Percentiles rank a stretch among this genome's conserved stretches.
These are phyloP conservation scores for Leishmania braziliensis DNA, from an alignment of 208 protist genomes.

Conservation along the genomic window DNA sequence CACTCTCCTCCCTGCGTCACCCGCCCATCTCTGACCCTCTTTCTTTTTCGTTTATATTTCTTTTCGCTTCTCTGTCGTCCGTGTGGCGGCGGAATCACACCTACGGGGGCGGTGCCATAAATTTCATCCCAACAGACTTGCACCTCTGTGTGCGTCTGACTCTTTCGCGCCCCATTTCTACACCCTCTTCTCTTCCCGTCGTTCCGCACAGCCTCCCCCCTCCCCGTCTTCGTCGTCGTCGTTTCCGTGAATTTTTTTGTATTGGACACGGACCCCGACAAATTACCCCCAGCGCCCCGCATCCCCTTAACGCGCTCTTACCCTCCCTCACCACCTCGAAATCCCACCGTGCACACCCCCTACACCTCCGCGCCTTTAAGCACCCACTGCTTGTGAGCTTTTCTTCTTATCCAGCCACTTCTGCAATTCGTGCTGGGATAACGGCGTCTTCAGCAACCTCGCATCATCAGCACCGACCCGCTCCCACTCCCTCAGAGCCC, in stretches of 20 bases:
- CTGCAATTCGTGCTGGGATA: neutral
- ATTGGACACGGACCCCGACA: neutral
- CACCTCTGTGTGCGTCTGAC: neutral
- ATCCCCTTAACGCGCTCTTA: neutral
- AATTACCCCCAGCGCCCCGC: neutral
- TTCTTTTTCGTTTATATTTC: neutral
- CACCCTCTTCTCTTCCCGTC: neutral
- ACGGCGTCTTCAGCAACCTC: neutral
- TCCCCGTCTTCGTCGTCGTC: neutral
- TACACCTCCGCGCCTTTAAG: neutral
- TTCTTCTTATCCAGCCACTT: neutral
- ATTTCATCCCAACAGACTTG: neutral
- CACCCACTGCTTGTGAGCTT: neutral
- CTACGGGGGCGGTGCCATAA: neutral
- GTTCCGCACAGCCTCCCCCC: neutral
- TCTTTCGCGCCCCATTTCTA: neutral
- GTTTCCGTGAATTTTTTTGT: neutral
- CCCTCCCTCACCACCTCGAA: neutral
- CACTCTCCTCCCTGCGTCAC: neutral
- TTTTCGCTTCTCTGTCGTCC: neutral
- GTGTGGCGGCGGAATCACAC: neutral
- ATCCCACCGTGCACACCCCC: neutral
- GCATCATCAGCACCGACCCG: neutral
- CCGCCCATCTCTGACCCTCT: neutral
- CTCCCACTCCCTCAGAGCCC: neutral